These are phyloP conservation scores for Globisporangium emineosum DNA, from an alignment of 352 stramenopile genomes.

Conservation along the genomic window DNA sequence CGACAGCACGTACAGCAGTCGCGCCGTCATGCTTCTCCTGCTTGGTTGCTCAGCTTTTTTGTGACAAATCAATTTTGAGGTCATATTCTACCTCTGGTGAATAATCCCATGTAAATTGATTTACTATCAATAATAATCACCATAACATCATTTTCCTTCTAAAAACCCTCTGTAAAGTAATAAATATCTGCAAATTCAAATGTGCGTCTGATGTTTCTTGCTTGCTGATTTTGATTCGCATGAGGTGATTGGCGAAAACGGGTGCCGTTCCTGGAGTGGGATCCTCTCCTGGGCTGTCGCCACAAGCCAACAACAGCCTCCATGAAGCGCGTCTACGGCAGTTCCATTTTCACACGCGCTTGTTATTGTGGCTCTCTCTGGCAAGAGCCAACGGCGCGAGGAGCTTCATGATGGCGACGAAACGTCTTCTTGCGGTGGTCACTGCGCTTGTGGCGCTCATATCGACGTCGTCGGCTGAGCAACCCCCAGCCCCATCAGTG, in stretches of 20 bases:
- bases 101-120: not conserved
- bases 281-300: not conserved
- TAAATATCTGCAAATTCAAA: too few species aligned
- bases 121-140: not conserved
- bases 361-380: not conserved
- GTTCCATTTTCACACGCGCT: not conserved
- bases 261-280: not conserved
- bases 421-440: not conserved
- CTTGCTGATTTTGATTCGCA: not conserved
- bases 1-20: conserved; percentile 81
- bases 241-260: not conserved
- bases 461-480: not conserved
- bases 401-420: not conserved
- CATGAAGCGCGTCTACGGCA: not conserved
- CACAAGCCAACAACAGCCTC: not conserved
- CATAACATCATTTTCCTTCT: not conserved
- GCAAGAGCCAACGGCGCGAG: not conserved
- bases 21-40: conserved; percentile 18
- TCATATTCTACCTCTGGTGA: not conserved
- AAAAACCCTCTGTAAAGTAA: not conserved
- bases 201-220: too few species aligned
- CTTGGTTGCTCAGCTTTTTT: not conserved
- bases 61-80: not conserved
- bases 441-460: not conserved
- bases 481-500: not conserved